Base-by-base conservation (phyloP, 2,329 filamentous ascomycete species). In the Colletotrichum spinosum region DNA sequence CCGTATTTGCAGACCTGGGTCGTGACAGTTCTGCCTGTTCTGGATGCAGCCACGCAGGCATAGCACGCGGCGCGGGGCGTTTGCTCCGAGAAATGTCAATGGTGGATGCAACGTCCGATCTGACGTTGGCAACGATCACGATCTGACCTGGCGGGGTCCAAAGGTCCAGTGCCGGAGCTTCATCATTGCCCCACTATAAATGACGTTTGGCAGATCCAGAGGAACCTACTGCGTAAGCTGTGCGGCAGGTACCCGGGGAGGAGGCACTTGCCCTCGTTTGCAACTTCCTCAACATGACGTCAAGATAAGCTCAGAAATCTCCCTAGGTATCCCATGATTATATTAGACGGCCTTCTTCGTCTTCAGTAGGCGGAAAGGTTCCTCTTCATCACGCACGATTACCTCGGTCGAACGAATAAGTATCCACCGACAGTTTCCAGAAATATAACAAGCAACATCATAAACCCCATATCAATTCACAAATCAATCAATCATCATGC, bases 401-500 rank as follows among this genome's bases (percentile, higher is more conserved):
- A 46, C 2, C 50, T 53, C 17, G 11, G 34, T 25, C 17, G 17
- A 17, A 17, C 17, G 17, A 17, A 17, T 17, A 17, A 17, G 17
- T 2, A 17, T 17, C 17, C 17, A 2, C 2, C 17, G 17, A 17
- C 17, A 51, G 2, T 13, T 12, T 35, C 34, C 6, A 51, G 9
- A 17, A 17, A 17, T 17, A 17, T 17, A 17, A 17, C 0, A 4
- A 0, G 7, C 0, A 51, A 6, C n/a, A 6, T 8, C n/a, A 0
- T 34, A 38, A 38, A 12, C n/a, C 0, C 13, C n/a, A 38, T 2
- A 37, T 8, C 7, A n/a, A n/a, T 6, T 25, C 11, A 34, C 5
- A 17, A 49, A 33, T 17, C 6, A 42, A 55, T 34, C 44, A 45
- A 44, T 9, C 51, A 54, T 60, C 64, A 85, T 85, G 83, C 82